These are phyloP conservation scores for Epichloe brachyelytri DNA, from an alignment of 2,329 filamentous ascomycete species.

Conservation along the genomic window DNA sequence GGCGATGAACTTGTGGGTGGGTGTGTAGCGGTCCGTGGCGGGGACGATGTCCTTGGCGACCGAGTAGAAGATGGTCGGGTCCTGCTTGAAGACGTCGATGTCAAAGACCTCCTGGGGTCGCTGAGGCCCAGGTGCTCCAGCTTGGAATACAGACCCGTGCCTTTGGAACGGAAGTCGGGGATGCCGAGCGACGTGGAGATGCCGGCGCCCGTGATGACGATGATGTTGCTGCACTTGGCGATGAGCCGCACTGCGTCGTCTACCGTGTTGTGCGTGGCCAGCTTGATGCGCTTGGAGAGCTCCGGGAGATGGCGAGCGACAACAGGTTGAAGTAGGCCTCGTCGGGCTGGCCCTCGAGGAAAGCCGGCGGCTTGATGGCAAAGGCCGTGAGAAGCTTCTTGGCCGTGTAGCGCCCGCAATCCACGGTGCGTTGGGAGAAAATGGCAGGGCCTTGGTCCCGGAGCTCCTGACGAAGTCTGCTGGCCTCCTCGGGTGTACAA, in stretches of 20 bases:
- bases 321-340: conserved; percentile 64
- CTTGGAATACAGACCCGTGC: conserved; percentile 81
- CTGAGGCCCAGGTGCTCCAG: conserved; percentile 62
- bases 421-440: conserved; percentile 63
- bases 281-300: conserved; percentile 67
- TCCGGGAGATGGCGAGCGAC: conserved; percentile 69
- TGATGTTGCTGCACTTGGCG: conserved; percentile 63
- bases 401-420: conserved; percentile 55
- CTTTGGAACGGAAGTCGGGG: conserved; percentile 90
- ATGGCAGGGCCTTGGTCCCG: conserved; percentile 63
- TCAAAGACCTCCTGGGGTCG: conserved; percentile 93
- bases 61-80: conserved; percentile 82
- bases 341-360: conserved; percentile 56
- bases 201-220: conserved; percentile 88
- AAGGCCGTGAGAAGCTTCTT: conserved; percentile 83
- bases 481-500: conserved; percentile 57
- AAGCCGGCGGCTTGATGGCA: conserved; percentile 58
- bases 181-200: conserved; percentile 96
- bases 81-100: conserved; percentile 71
- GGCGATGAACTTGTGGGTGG: conserved; percentile 87
- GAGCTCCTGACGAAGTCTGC: conserved; percentile 54
- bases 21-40: conserved; percentile 65
- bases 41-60: conserved; percentile 86
- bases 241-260: conserved; percentile 77
- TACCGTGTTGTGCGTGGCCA: conserved; percentile 68